These are phyloP conservation scores for Glomus cerebriforme DNA, from an alignment of 192 early-diverging fungal genomes.

Conservation along the genomic window DNA sequence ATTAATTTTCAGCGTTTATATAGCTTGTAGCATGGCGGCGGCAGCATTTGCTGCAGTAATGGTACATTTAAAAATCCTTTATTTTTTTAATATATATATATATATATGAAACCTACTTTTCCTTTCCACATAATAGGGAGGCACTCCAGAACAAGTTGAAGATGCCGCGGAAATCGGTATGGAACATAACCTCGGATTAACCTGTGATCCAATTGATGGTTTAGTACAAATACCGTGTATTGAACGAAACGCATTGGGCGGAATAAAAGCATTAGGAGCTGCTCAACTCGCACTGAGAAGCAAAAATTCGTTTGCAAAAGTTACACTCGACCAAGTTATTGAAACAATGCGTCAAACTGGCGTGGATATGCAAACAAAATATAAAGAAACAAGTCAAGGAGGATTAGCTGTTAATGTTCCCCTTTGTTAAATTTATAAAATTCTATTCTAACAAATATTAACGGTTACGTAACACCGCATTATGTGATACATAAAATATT, in stretches of 20 bases:
- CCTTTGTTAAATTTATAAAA: slow-evolving; percentile 50
- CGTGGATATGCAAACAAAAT: slow-evolving; percentile 90
- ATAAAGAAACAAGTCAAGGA: slow-evolving; percentile 95
- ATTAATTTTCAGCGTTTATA: background rate
- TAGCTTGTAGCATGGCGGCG: slow-evolving; percentile 93
- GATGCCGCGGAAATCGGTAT: slow-evolving; percentile 98
- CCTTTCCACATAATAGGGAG: slow-evolving; percentile 11
- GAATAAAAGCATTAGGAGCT: slow-evolving; percentile 95
- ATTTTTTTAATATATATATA: too few relatives aligned
- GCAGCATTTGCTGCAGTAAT: slow-evolving; percentile 95
- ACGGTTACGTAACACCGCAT: background rate
- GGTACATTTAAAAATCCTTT: slow-evolving; percentile 49
- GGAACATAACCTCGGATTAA: slow-evolving; percentile 84
- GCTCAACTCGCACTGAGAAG: slow-evolving; percentile 94
- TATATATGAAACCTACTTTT: too few relatives aligned
- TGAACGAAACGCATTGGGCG: slow-evolving; percentile 91
- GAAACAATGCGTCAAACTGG: slow-evolving; percentile 95
- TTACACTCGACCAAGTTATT: slow-evolving; percentile 93
- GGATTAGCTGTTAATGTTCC: slow-evolving; percentile 93
- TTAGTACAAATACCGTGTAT: slow-evolving; percentile 97
- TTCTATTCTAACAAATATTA: too few relatives aligned
- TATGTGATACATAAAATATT: background rate
- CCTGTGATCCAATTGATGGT: slow-evolving; percentile 89
- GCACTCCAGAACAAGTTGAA: slow-evolving; percentile 59
- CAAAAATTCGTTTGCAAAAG: slow-evolving; percentile 79